Evolutionary conservation across 2,329 filamentous ascomycete species (phyloP).

Genomic region (Cladosporium sp.): DNA sequence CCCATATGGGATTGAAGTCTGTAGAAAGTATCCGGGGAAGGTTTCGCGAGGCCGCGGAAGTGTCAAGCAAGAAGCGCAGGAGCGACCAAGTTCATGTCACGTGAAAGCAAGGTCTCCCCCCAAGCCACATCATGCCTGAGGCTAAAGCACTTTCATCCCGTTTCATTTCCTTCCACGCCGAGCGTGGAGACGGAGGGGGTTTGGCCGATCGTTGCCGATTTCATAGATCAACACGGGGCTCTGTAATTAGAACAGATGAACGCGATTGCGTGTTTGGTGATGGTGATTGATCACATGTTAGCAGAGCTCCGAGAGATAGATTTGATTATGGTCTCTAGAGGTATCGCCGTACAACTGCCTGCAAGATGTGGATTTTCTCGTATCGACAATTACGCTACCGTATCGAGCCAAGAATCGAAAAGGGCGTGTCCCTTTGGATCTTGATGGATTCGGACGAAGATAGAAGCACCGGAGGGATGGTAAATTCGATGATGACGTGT

Average conservation of each 20-base stretch:
- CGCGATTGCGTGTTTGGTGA: background rate
- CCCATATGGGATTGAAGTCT: slow-evolving; percentile 12
- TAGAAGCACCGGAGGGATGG: background rate
- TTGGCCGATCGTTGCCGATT: slow-evolving; percentile 11
- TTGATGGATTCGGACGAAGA: background rate
- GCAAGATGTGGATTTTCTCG: background rate
- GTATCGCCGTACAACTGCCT: background rate
- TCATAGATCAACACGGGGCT: background rate
- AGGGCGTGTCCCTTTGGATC: background rate
- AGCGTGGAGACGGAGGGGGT: background rate
- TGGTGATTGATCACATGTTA: background rate
- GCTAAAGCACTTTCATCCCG: background rate
- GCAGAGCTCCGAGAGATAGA: background rate
- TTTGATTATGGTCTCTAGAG: background rate
- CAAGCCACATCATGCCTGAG: background rate
- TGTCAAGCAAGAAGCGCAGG: background rate
- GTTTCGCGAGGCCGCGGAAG: slow-evolving; percentile 7
- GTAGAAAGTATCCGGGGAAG: slow-evolving; percentile 4
- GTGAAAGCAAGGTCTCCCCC: background rate
- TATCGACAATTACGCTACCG: background rate
- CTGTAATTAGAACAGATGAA: background rate
- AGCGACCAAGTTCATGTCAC: background rate
- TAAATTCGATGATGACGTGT: slow-evolving; percentile 6
- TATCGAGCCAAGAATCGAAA: background rate
- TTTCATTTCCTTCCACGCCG: background rate